A percentile compares a stretch with the other conserved stretches of the same genome.
phyloP scores from a whole-genome alignment of 1,139 yeast species.

The Saccharomycopsis crataegensis region DNA sequence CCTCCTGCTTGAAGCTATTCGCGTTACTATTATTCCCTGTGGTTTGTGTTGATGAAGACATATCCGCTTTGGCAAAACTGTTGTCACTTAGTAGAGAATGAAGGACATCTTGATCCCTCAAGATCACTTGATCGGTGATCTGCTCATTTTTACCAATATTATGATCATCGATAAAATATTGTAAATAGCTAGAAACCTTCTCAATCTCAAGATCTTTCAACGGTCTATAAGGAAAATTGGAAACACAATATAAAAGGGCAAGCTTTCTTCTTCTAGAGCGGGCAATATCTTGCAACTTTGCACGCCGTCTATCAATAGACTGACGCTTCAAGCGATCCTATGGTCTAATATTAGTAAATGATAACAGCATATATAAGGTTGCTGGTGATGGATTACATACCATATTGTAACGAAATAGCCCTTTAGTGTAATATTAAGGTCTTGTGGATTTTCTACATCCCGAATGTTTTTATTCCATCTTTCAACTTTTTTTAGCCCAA shows the following conservation, averaged over 20 bases:
- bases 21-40: too few species aligned
- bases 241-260: conserved; percentile 48
- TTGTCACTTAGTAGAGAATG: conserved; percentile 18
- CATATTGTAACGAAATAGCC: too few species aligned
- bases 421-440: too few species aligned
- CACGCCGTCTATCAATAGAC: conserved; percentile 16
- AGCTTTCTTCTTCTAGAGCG: conserved; percentile 43
- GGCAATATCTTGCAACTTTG: conserved; percentile 27
- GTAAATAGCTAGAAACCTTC: conserved; percentile 22
- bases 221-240: conserved; percentile 37
- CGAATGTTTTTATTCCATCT: background rate
- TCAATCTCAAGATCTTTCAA: conserved; percentile 31
- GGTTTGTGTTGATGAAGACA: too few species aligned
- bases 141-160: conserved; percentile 18
- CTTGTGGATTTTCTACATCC: too few species aligned
- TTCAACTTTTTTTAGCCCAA: background rate
- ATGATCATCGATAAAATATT: conserved; percentile 7
- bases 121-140: conserved; percentile 26
- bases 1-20: too few species aligned
- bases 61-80: too few species aligned
- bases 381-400: too few species aligned
- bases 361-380: too few species aligned
- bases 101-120: conserved; percentile 33
- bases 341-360: background rate
- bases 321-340: conserved; percentile 16